Base-by-base conservation (phyloP, 2,329 filamentous ascomycete species). In the Pyrenochaeta sp. region DNA sequence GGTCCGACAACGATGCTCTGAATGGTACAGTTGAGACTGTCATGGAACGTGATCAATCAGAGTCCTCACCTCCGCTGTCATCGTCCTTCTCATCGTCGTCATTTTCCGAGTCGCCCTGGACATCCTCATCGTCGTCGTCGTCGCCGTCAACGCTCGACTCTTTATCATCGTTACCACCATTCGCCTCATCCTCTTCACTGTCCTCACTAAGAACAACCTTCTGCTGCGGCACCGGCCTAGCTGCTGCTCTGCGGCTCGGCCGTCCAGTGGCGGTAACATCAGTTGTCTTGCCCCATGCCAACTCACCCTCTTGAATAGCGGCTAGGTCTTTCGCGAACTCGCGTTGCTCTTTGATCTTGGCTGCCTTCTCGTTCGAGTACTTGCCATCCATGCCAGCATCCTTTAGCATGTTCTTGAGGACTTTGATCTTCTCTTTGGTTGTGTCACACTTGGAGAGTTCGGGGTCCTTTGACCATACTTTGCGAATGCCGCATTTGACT, bases 311-410 rank as follows among this genome's bases (percentile, higher is more conserved):
- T 74, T 92, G 88, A 15, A 97, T 92, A 12, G 88, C 90, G 71
- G 95, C 91, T 6, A 97, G 81, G 71, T 99, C 94, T 0, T 89
- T 91, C 69, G 87, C 84, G 36, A 99, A 83, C 78, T 99, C 94
- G 52, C 94, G 85, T 71, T 86, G 84, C 79, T 97, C 94, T 74
- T 92, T 95, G 74, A 98, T 97, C 77, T 92, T 88, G 25, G 85
- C 87, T 0, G 94, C 94, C 71, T 91, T 94, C 42, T 92, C 89
- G 68, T 91, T 86, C 0, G 92, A 96, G 78, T 92, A 97, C 15
- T 94, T 88, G 0, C 93, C 94, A 1, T 88, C 88, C 91, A 98
- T 97, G 34, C 94, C 95, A 4, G 88, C 83, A 30, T 96, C 92
- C 34, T 84, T 84, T 27, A 99, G 84, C 89, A 96, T 90, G 10